Evolutionary conservation across 1,284 basidiomycete species (phyloP), one percentile per base, ranked within the genome.

Genomic region (Taiwanofungus camphoratus): DNA sequence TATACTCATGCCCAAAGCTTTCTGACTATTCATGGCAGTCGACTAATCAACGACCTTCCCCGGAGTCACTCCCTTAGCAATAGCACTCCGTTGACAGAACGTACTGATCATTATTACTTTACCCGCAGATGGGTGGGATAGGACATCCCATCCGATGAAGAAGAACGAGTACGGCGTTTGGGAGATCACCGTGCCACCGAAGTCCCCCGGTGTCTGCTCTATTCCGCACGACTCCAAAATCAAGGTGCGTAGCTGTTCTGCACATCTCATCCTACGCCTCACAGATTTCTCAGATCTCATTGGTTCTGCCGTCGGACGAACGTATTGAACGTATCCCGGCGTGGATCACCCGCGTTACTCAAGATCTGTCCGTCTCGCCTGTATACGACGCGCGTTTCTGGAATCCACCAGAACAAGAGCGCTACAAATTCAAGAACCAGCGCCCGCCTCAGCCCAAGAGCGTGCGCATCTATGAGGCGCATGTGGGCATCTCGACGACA

Each of bases 321-420:
- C 82, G 89, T 30, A 87, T 97, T 51, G 95, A 97, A 62, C 82
- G 94, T 39, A 63, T 98, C 21, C 94, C 95, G 2, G 81, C 87
- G 9, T 99, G 95, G 95, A 93, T 93, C 58, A 84, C 71, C 51
- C 89, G 94, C 47, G 95, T 97, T 45, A 97, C 94, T 1, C 95
- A 99, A 64, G 92, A 99, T 60, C 70, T 98, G 43, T 64, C 69
- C 37, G 82, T 93, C 24, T 98, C 95, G 9, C 89, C 92, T 4
- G 77, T 92, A 3, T 99, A 96, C 66, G 95, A 99, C 49, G 91
- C 91, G 19, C 81, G 92, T n/a, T 97, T 98, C 69, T 99, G 95
- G 95, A 97, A 98, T 61, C 95, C 95, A 1, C 81, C 92, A 19
- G 55, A 69, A 32, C 61, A 71, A 15, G 64, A 90, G 52, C 71